A percentile compares a stretch with the other conserved stretches of the same genome.
phyloP scores from a whole-genome alignment of 192 early-diverging fungal genomes.

The Diversispora epigaea region DNA sequence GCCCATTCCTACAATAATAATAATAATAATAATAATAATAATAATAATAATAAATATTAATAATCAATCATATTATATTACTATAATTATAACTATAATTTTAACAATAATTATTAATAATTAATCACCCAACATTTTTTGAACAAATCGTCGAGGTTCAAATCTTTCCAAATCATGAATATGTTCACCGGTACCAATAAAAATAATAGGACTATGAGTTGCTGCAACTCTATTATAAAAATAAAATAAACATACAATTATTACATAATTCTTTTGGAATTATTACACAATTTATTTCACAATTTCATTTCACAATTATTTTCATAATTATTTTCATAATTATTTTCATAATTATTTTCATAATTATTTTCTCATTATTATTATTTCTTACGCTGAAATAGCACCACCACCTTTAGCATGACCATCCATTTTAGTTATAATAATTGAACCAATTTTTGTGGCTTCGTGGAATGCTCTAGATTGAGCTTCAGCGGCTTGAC shows the following conservation, averaged over 20 bases:
- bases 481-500: constrained; percentile 93
- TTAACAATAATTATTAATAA: background rate
- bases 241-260: constrained; percentile 3
- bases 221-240: constrained; percentile 72
- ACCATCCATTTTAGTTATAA: constrained; percentile 98
- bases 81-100: no score
- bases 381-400: constrained; percentile 75
- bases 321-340: no score
- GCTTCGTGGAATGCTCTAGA: constrained; percentile 91
- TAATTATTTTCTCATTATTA: background rate
- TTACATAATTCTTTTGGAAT: no score
- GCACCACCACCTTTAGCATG: constrained; percentile 99
- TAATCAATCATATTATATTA: no score
- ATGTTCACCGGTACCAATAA: constrained; percentile 97
- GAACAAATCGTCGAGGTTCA: constrained; percentile 81
- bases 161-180: constrained; percentile 93
- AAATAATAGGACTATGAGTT: constrained; percentile 88
- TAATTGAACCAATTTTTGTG: constrained; percentile 90
- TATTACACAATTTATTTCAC: no score
- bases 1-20: constrained; percentile 71
- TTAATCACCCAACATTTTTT: constrained; percentile 76
- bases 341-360: no score
- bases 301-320: no score
- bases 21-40: background rate
- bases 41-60: background rate